Percentiles rank a stretch among this genome's conserved stretches.
Conservation (phyloP, 768 basidiomycete species). For the Cystobasidium onofrii region DNA sequence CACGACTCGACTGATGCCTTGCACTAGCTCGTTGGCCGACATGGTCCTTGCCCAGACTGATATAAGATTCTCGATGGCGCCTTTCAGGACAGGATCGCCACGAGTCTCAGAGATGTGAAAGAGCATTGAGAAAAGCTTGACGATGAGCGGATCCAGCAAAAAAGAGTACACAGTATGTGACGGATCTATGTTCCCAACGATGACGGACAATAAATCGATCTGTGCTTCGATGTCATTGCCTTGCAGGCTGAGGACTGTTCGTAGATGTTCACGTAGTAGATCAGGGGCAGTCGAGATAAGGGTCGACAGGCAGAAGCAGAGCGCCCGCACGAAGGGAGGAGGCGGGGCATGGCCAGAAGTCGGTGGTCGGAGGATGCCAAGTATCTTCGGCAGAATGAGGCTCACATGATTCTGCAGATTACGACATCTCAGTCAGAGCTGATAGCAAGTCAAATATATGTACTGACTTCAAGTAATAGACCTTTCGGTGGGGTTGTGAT, state of each 20-base stretch:
- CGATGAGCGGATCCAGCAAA: conserved; percentile 63
- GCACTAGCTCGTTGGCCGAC: conserved; percentile 52
- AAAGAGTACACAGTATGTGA: conserved; percentile 60
- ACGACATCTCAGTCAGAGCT: no score
- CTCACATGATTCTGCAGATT: conserved; percentile 34
- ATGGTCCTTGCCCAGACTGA: conserved; percentile 68
- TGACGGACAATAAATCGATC: conserved; percentile 48
- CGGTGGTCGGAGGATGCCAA: conserved; percentile 34
- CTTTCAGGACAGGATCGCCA: conserved; percentile 52
- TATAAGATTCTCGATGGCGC: conserved; percentile 57
- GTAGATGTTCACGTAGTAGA: conserved; percentile 49
- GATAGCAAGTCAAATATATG: no score
- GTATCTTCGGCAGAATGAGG: conserved; percentile 42
- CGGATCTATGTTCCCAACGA: conserved; percentile 70
- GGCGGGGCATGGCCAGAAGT: conserved; percentile 37
- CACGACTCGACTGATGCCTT: conserved; percentile 58
- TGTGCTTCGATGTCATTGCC: conserved; percentile 32
- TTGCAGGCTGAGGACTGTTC: conserved; percentile 34
- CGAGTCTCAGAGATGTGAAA: conserved; percentile 58
- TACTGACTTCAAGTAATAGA: conserved; percentile 44
- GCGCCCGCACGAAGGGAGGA: conserved; percentile 54
- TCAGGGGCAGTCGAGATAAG: conserved; percentile 20
- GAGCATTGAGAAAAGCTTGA: conserved; percentile 55
- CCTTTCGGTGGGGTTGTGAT: conserved; percentile 58
- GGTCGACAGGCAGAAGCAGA: conserved; percentile 47